Base-by-base conservation (phyloP, 345 rosid genomes). In the Aethionema arabicum region DNA sequence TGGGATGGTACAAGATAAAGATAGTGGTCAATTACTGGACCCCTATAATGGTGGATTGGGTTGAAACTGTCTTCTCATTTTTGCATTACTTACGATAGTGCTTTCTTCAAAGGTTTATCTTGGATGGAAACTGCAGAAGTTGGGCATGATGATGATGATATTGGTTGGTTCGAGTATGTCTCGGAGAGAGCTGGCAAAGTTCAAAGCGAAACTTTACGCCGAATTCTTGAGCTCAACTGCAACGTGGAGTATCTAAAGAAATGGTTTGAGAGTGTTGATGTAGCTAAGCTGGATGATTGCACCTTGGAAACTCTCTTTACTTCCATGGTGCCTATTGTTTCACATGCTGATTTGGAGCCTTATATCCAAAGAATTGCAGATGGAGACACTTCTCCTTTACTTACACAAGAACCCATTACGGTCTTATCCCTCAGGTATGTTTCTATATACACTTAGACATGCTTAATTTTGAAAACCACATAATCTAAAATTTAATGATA, bases 261-360 rank as follows among this genome's bases (percentile, higher is more conserved):
- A 81, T 80, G 88, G 89, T 53, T 92, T 1, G 86, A 91, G 58
- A 68, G 51, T 48, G 32, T 41, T 50, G 64, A 81, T 45, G 61
- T 87, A 8, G 63, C 72, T 41, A 81, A 76, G 15, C 72, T 85
- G 76, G 98, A 85, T 8, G 75, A 75, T 8, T 38, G 66, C 62
- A 82, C 76, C 67, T 65, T 89, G 72, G 95, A 92, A 76, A 74
- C 81, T 60, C 80, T 87, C 36, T 92, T 73, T 76, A 80, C 81
- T 38, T 79, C 83, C 63, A 52, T 69, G 63, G 93, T 89, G 5
- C 98, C 98, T 59, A 74, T 89, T 44, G 93, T 70, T 33, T 86
- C 95, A 55, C 96, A 92, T 79, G 80, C 82, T 64, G 96, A 86
- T 65, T 78, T 92, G 42, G 93, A 86, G 79, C 91, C 95, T 50